Base-by-base conservation (phyloP, 805 yeast species). In the Soucietia sequanensis region DNA sequence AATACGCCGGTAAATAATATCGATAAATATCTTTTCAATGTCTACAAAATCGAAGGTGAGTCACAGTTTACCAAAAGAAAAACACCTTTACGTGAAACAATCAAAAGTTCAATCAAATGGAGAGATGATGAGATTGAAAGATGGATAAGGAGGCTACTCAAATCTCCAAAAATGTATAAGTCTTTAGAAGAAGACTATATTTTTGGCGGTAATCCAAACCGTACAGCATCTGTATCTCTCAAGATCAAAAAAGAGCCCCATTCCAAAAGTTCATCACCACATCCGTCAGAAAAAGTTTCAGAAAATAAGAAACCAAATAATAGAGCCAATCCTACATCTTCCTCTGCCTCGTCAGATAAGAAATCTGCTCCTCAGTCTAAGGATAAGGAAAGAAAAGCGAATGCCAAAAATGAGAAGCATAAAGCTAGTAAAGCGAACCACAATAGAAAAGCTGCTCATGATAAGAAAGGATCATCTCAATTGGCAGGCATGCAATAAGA, bases 51-150 rank as follows among this genome's bases (percentile, higher is more conserved):
- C 1, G 48, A 69, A 12, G 75, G 80, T 23, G 74, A 75, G 1
- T 58, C 55, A 1, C 37, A 41, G 4, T 57, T 73, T 21, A 72
- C 61, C 6, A 70, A 76, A 39, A 65, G 96, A 41, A 76, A 77
- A 24, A 42, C 80, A 0, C 60, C 65, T 27, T 58, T 52, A 7
- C 67, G 96, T 34, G 59, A 64, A 21, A 71, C 69, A 17, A 62
- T 87, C 52, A 76, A 71, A 43, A 46, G 55, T 5, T 65, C 68
- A 24, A 73, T 81, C 0, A 67, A 68, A 1, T 88, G 95, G 96
- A 68, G 89, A 0, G 90, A 89, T 57, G 96, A 88, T 51, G 95
- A 87, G 54, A 78, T 91, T 31, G 96, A 90, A 67, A 95, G 96
- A 0, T 91, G 97, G 97, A 82, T 83, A 1, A 64, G 84, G 37